These are phyloP conservation scores for Candida tibetensis DNA, from an alignment of 805 yeast genomes.

Conservation along the genomic window DNA sequence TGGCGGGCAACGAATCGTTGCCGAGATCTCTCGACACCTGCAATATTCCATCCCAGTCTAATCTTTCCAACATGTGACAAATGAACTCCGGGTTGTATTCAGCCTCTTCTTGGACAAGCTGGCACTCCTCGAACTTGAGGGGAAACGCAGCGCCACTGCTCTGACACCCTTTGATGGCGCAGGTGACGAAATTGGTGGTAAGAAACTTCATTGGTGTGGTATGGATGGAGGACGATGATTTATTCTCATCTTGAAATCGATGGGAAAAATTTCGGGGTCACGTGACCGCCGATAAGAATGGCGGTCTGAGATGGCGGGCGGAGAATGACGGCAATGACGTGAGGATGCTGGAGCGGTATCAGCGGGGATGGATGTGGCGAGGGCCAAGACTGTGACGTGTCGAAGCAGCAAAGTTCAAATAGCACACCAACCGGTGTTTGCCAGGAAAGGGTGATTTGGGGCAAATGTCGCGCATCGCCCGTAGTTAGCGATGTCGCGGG, in stretches of 20 bases:
- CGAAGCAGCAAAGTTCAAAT: too few species aligned
- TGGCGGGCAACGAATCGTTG: conserved; percentile 27
- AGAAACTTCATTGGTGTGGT: conserved; percentile 71
- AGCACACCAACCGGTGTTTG: too few species aligned
- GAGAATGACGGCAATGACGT: background rate
- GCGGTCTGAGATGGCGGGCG: background rate
- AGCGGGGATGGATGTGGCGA: too few species aligned
- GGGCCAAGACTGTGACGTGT: too few species aligned
- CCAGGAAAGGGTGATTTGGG: too few species aligned
- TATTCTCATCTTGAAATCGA: conserved; percentile 4
- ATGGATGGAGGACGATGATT: background rate
- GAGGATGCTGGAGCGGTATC: too few species aligned
- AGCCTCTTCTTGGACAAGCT: conserved; percentile 70
- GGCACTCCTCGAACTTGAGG: conserved; percentile 62
- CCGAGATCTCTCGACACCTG: conserved; percentile 70
- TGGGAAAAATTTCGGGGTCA: conserved; percentile 1
- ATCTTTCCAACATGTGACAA: conserved; percentile 67
- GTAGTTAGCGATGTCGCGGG: background rate
- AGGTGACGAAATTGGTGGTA: conserved; percentile 94
- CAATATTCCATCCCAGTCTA: conserved; percentile 86
- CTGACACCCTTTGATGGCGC: conserved; percentile 83
- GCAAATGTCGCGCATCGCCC: too few species aligned
- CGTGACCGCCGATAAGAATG: conserved; percentile 1
- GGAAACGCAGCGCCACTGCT: conserved; percentile 78
- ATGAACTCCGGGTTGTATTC: conserved; percentile 85